Base-by-base conservation (phyloP, 140 eudicot genomes). In the Ambrosia hybrid region DNA sequence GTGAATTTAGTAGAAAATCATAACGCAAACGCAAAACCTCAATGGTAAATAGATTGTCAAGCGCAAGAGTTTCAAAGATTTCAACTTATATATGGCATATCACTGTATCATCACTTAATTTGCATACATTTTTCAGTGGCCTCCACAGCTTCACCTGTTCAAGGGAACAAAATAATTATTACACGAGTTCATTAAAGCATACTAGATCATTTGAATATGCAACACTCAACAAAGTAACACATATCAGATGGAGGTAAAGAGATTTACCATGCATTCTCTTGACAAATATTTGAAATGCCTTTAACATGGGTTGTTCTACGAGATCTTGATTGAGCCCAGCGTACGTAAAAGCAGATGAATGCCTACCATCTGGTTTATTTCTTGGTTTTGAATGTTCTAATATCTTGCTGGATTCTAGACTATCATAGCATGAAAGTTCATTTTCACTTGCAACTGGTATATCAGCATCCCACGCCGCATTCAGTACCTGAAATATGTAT, bases 401-500 rank as follows among this genome's bases (percentile, higher is more conserved):
- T 81, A 91, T 89, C 75, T 85, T 91, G 78, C 81, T 89, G 72
- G 86, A 91, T 4, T 90, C 95, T 81, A 85, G 96, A 83, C 95
- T 86, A 65, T 79, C 91, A 76, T 91, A 80, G 70, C 96, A 91
- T 67, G 91, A 87, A 72, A 91, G 85, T 21, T 96, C 89, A 78
- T 91, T 91, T 75, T 91, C 95, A 79, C 97, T 85, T 57, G 91
- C 94, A 73, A 91, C 96, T 11, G 79, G 89, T 78, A 91, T 79
- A 71, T 81, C 80, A 62, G 80, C 96, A 91, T 91, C 97, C 97
- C 97, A 88, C 11, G 96, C 97, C 73, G 95, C 89, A 89, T 91
- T 91, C 73, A 89, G 57, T 68, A 91, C 96, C 97, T 91, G 74
- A 48, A 57, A 37, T 46, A 26, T 36, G 65, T 36, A 15, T 12